Base-by-base conservation (phyloP, 768 basidiomycete genomes). In the Tubosaeta sp. region DNA sequence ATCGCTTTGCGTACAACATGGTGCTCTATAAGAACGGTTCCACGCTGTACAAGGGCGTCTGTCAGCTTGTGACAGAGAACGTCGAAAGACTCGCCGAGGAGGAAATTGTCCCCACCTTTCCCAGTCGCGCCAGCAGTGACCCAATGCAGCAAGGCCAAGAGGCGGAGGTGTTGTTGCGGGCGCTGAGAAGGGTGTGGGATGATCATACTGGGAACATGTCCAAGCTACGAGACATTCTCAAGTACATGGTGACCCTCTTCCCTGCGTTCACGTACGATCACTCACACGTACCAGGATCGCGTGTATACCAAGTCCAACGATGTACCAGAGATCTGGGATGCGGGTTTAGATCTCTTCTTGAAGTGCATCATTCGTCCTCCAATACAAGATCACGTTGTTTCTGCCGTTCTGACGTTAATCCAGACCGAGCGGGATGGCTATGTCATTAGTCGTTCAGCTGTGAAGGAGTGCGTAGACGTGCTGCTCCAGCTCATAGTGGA, bases 1-100 rank as follows among this genome's bases (percentile, higher is more conserved):
- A 96, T 67, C 81, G 95, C 38, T 93, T 88, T 66, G 92, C 87
- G 18, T 96, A 96, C 71, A 93, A 94, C 65, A 84, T 98, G 80
- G 94, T 96, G 5, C 79, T 96, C 4, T 79, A 86, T 62, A 90
- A 89, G 66, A 79, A 86, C 47, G 93, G 92, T 3, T 84, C 86
- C 51, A 81, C 79, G 71, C 75, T 99, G 21, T 98, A 98, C 70
- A 83, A 84, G 31, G 94, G 94, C 5, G 83, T 95, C 39, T 84
- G 76, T 50, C 70, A 77, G 41, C 82, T 98, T 29, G 81, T 99
- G 38, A 73, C 79, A 11, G 84, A 90, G 59, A 90, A 99, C 63
- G 79, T 99, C 32, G 83, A 92, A 46, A 72, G 76, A 38, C 81
- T 97, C 35, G 92, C 93, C 3, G 70, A 77, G 42, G 78, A 84